Evolutionary conservation across 225 moss, liverwort and hornwort genomes (phyloP).

Genomic region (Pseudoscleropodium purum): DNA sequence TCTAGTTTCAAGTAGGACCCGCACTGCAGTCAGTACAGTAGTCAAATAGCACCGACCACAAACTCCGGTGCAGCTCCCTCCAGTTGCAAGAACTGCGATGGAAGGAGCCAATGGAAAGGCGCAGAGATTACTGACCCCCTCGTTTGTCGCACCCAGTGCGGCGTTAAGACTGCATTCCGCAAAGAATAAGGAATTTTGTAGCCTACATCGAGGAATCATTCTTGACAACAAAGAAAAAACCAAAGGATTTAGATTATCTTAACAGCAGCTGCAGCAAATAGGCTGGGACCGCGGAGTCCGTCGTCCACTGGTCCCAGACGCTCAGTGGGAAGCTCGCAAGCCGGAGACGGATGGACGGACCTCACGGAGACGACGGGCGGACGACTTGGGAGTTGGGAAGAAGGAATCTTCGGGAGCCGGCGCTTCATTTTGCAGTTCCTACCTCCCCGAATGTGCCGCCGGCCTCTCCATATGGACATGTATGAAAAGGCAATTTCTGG

Average conservation of each 20-base stretch:
- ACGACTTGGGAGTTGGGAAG: background rate
- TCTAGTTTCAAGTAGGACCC: background rate
- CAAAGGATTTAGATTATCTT: background rate
- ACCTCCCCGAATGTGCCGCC: background rate
- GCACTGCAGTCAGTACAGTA: background rate
- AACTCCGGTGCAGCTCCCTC: background rate
- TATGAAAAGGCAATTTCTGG: background rate
- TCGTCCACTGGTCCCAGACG: background rate
- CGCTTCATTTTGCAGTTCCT: background rate
- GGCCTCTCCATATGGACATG: background rate
- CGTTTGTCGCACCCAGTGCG: background rate
- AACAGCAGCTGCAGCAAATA: too few relatives aligned
- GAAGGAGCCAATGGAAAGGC: background rate
- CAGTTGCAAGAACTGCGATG: background rate
- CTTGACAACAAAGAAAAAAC: too few relatives aligned
- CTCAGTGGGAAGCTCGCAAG: background rate
- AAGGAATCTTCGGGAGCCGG: background rate
- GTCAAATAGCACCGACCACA: background rate
- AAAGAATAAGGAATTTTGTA: background rate
- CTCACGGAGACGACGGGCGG: background rate
- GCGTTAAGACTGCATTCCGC: background rate
- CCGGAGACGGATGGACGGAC: background rate
- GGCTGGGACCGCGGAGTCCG: too few relatives aligned
- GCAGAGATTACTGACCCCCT: background rate
- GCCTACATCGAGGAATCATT: background rate